Percentiles rank a stretch among this genome's conserved stretches.
These are phyloP conservation scores for Aspergillus terreus DNA, from an alignment of 2,329 filamentous ascomycete species.

Conservation along the genomic window DNA sequence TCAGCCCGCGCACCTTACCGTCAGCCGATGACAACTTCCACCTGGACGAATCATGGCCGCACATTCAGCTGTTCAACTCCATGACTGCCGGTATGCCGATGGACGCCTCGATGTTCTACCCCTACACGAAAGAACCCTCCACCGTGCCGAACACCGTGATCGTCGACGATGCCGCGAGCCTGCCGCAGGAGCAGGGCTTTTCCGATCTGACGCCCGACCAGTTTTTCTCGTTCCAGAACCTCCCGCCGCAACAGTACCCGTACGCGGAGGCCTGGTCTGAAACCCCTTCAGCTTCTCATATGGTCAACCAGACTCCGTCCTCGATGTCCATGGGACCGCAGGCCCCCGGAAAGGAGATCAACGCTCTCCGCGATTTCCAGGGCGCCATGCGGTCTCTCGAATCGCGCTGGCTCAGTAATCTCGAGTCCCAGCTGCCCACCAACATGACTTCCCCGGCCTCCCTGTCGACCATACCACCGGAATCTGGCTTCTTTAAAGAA, in stretches of 20 bases:
- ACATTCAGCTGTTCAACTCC: constrained; percentile 34
- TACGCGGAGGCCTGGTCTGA: constrained; percentile 29
- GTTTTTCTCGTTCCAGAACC: constrained; percentile 28
- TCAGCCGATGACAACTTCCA: constrained; percentile 38
- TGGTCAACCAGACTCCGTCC: constrained; percentile 6
- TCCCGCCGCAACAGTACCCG: constrained; percentile 26
- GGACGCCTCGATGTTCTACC: constrained; percentile 30
- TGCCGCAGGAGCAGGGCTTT: constrained; percentile 25
- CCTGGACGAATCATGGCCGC: constrained; percentile 35
- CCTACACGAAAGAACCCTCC: constrained; percentile 28
- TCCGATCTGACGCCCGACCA: constrained; percentile 28
- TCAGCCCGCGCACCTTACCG: constrained; percentile 35
- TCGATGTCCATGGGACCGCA: constrained; percentile 19
- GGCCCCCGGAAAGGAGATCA: constrained; percentile 17
- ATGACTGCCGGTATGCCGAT: constrained; percentile 29
- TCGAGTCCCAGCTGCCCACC: constrained; percentile 32
- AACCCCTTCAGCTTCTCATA: constrained; percentile 5
- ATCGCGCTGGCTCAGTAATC: constrained; percentile 29
- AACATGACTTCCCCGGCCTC: constrained; percentile 25
- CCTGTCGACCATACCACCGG: constrained; percentile 17
- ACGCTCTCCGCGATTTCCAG: constrained; percentile 20
- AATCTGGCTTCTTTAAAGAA: constrained; percentile 14
- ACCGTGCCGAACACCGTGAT: constrained; percentile 30
- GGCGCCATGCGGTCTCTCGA: constrained; percentile 28
- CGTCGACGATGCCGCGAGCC: constrained; percentile 32